These are phyloP conservation scores for Macrolepiota dolichaula DNA, from an alignment of 768 basidiomycete genomes.

Conservation along the genomic window DNA sequence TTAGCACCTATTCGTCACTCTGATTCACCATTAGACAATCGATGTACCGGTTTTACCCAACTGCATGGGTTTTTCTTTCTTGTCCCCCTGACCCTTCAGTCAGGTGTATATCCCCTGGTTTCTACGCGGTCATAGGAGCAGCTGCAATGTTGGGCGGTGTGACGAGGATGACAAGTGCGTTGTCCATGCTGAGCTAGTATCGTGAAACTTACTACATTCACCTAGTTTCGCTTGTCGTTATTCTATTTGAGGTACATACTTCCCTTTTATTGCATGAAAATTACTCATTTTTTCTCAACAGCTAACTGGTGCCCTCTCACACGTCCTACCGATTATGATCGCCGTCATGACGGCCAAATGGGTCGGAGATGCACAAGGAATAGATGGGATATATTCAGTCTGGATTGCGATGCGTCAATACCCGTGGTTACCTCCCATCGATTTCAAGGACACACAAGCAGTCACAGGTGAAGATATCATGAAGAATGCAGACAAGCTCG, in stretches of 20 bases:
- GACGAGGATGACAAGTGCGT: conserved; percentile 71
- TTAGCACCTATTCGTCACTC: not conserved
- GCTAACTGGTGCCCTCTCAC: conserved; percentile 77
- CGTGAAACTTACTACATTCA: not conserved
- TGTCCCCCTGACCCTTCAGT: conserved; percentile 71
- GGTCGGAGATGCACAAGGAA: conserved; percentile 69
- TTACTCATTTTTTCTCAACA: conserved; percentile 19
- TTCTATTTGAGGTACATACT: conserved; percentile 60
- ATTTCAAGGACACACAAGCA: conserved; percentile 58
- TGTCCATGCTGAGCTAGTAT: not conserved
- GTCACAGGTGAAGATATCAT: conserved; percentile 60
- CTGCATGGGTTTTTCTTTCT: conserved; percentile 65
- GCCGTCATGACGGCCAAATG: conserved; percentile 76
- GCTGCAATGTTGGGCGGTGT: conserved; percentile 76
- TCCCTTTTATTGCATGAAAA: not conserved
- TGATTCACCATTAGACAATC: conserved; percentile 46
- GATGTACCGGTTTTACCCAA: conserved; percentile 61
- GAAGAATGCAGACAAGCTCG: conserved; percentile 47
- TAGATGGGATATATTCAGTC: conserved; percentile 65
- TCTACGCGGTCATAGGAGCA: conserved; percentile 76
- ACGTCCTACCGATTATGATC: conserved; percentile 82
- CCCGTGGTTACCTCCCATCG: conserved; percentile 65
- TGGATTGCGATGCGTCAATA: conserved; percentile 74
- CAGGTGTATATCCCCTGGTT: conserved; percentile 69
- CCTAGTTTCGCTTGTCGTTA: conserved; percentile 71